Base-by-base conservation (phyloP, 345 rosid genomes). In the Corchorus capsularis region DNA sequence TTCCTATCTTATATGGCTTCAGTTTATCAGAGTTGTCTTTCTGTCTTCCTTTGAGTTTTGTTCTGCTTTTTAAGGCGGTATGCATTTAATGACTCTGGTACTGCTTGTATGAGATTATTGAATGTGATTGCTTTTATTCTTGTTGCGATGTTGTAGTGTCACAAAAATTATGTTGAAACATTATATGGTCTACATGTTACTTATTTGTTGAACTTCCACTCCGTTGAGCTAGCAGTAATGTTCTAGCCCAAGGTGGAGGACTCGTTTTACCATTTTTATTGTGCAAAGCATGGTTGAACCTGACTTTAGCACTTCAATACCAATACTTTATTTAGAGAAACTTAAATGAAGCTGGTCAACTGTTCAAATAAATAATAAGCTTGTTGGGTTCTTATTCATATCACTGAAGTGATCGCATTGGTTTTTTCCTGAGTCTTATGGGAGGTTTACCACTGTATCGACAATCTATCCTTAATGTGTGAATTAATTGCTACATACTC, bases 51-150 rank as follows among this genome's bases (percentile, higher is more conserved):
- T 22, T 39, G 49, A 63, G 43, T 34, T n/a, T 56, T 78, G 35
- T 70, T 52, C 27, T 70, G 47, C 46, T 5, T 52, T 16, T 11
- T 47, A 19, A 11, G 37, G 13, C 46, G n/a, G 37, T 46, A 27
- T 47, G 57, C 8, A 14, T 68, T 22, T 27, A 22, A 27, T 41
- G 56, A 35, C 13, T 47, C 46, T 67, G 12, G 39, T 47, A 47
- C 4, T 67, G 37, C 71, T 67, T 67, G 71, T 4, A 67, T 22
- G 10, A 67, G 16, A 65, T 65, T 41, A 65, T 65, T 65, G 17
- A 11, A 45, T n/a, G 39, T 64, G n/a, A 41, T 17, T 64, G 27
- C 50, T 64, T 27, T 47, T 20, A 49, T 49, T 4, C 19, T 49
- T n/a, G 22, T 68, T 68, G 43, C 37, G 3, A 61, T 14, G 14